These are phyloP conservation scores for Trichosanthes cucumerina DNA, from an alignment of 306 rosid species.

Conservation along the genomic window DNA sequence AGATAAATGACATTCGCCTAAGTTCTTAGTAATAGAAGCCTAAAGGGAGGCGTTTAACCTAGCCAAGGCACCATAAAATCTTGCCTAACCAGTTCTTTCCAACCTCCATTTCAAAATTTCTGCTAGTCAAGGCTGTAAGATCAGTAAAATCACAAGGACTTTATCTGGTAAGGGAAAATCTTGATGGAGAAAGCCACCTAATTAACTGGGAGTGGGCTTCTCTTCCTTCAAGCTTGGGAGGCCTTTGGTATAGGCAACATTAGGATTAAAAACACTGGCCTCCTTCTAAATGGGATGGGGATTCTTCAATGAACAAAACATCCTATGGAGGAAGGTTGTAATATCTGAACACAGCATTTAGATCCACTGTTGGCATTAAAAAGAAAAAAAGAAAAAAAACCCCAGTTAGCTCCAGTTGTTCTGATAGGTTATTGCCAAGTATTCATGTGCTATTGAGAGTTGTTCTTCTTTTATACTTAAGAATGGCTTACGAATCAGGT, in stretches of 20 bases:
- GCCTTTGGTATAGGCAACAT: not conserved
- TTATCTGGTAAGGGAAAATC: not conserved
- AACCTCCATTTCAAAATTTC: not conserved
- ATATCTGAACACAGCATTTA: not conserved
- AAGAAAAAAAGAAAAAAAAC: not conserved
- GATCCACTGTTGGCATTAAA: not conserved
- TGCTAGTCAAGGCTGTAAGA: not conserved
- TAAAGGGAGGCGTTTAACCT: too few relatives aligned
- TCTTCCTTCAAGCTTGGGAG: not conserved
- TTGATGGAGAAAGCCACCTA: not conserved
- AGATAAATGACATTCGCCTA: not conserved
- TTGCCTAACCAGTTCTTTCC: not conserved
- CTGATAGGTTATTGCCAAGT: not conserved
- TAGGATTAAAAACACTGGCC: not conserved
- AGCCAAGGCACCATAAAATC: not conserved
- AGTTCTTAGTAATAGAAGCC: too few relatives aligned
- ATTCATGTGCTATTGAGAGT: not conserved
- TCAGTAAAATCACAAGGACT: not conserved
- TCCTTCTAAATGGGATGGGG: not conserved
- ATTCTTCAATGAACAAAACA: not conserved
- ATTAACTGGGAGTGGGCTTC: not conserved
- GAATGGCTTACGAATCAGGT: not conserved
- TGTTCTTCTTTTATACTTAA: not conserved
- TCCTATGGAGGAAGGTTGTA: not conserved
- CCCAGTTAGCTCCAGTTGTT: not conserved